Evolutionary conservation across 257 asterid species (phyloP).

Genomic region (Solanum infundibuliforme): DNA sequence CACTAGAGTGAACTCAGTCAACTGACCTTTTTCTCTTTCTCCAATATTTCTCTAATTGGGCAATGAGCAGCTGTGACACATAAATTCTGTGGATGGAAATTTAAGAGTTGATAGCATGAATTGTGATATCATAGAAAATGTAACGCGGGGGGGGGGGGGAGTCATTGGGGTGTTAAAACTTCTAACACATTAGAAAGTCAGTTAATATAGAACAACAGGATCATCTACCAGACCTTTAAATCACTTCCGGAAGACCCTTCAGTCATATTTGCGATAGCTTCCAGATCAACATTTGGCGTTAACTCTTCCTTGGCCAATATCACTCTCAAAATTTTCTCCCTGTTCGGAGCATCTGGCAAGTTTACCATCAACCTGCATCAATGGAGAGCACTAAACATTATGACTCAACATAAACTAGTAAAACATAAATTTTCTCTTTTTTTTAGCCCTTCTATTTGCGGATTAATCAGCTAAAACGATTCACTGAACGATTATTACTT

Average conservation of each 20-base stretch:
- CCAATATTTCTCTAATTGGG: slow-evolving; percentile 78
- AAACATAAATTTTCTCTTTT: neutral
- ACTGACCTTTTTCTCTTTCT: slow-evolving; percentile 74
- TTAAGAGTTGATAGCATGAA: neutral
- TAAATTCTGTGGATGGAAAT: slow-evolving; percentile 45
- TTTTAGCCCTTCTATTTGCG: neutral
- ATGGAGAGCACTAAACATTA: neutral
- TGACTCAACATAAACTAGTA: neutral
- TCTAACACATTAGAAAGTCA: neutral
- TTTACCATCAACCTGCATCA: slow-evolving; percentile 80
- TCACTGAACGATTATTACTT: neutral
- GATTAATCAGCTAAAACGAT: neutral
- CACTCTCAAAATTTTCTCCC: slow-evolving; percentile 60
- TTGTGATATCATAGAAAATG: neutral
- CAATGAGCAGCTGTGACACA: slow-evolving; percentile 79
- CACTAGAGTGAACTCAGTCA: neutral
- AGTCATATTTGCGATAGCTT: slow-evolving; percentile 71
- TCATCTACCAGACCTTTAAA: slow-evolving; percentile 52
- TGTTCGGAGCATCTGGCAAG: slow-evolving; percentile 73
- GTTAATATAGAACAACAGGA: neutral
- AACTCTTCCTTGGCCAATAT: slow-evolving; percentile 73
- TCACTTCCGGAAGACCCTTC: slow-evolving; percentile 95
- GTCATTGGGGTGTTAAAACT: neutral
- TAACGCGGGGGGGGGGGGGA: neutral
- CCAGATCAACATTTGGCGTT: slow-evolving; percentile 52